Percentiles rank a stretch among this genome's conserved stretches.
Conservation (phyloP, 2,329 filamentous ascomycete species). For the Penicillium sp. region DNA sequence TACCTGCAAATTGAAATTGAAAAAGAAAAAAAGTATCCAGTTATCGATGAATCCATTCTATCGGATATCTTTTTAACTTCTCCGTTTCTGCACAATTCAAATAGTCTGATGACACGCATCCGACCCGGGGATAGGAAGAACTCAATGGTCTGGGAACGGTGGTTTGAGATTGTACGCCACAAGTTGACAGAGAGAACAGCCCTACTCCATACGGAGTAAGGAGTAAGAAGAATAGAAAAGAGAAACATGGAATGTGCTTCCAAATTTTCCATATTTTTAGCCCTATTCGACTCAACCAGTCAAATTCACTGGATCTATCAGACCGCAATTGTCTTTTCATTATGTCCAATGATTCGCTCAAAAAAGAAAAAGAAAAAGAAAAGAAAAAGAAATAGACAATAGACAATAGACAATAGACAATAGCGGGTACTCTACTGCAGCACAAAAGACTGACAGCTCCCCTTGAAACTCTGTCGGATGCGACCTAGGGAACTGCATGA, state of each 20-base stretch:
- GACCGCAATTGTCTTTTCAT: constrained; percentile 13
- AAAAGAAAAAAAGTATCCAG: constrained; percentile 1
- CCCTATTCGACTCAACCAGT: constrained; percentile 13
- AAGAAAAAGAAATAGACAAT: not conserved
- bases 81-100: constrained; percentile 7
- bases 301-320: constrained; percentile 21
- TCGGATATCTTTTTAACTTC: not conserved
- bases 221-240: not conserved
- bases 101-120: constrained; percentile 24
- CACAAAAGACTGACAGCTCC: constrained; percentile 6
- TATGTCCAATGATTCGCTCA: constrained; percentile 15
- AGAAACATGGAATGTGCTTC: not conserved
- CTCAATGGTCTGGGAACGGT: constrained; percentile 14
- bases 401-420: too few species aligned
- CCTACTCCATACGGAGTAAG: not conserved
- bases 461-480: constrained; percentile 1
- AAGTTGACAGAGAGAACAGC: not conserved
- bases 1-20: not conserved
- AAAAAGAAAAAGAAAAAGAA: not conserved
- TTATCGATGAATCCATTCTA: not conserved
- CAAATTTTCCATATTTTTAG: not conserved
- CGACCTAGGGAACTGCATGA: not conserved
- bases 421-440: not conserved
- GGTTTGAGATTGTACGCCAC: constrained; percentile 22
- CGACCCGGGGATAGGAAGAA: constrained; percentile 7